Conservation (phyloP, 768 basidiomycete species). For the Coprinopsis sp. region DNA sequence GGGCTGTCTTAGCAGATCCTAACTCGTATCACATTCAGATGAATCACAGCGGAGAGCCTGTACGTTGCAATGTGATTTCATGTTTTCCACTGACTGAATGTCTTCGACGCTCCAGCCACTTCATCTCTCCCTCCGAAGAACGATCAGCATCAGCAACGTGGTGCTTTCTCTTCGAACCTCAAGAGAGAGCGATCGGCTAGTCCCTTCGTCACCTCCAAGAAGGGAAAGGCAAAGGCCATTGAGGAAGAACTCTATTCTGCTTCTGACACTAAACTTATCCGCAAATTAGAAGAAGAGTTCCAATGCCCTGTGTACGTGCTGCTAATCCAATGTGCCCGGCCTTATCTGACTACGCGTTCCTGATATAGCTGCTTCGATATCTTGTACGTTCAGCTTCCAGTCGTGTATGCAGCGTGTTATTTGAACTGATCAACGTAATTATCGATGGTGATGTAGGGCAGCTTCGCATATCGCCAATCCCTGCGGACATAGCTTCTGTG, state of each 20-base stretch:
- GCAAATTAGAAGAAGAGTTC: slow-evolving; percentile 58
- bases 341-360: slow-evolving; percentile 9
- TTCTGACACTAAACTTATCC: slow-evolving; percentile 27
- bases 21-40: too few relatives aligned
- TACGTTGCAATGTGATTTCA: too few relatives aligned
- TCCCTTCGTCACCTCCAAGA: slow-evolving; percentile 22
- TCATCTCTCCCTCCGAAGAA: too few relatives aligned
- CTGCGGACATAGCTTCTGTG: slow-evolving; percentile 73
- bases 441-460: slow-evolving; percentile 35
- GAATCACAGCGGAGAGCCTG: too few relatives aligned
- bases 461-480: slow-evolving; percentile 61
- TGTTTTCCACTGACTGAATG: too few relatives aligned
- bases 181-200: background rate
- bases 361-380: slow-evolving; percentile 62
- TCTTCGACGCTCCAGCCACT: too few relatives aligned
- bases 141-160: too few relatives aligned
- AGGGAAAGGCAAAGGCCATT: slow-evolving; percentile 40
- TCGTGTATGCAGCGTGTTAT: background rate
- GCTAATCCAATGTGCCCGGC: background rate
- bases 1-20: too few relatives aligned
- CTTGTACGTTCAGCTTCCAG: slow-evolving; percentile 41
- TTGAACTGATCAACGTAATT: background rate
- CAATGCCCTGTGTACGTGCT: slow-evolving; percentile 66
- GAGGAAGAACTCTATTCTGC: slow-evolving; percentile 1
- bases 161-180: background rate